Evolutionary conservation across 345 rosid species (phyloP).

Genomic region (Lenwebbia sp.): DNA sequence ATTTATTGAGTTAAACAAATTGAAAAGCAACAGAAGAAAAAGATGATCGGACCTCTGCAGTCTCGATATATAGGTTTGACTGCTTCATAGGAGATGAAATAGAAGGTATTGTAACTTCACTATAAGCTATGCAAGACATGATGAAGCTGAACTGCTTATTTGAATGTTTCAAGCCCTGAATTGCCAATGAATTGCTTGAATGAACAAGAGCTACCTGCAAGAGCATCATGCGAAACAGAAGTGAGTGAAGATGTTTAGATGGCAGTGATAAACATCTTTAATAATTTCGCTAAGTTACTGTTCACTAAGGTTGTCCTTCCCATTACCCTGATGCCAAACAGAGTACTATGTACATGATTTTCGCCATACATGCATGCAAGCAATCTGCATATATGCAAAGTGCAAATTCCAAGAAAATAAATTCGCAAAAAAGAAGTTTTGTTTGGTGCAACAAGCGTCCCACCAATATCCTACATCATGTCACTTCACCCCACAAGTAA

Average conservation of each 20-base stretch:
- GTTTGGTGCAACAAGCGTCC: neutral
- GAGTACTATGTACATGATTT: neutral
- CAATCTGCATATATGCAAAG: neutral
- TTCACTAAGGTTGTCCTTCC: neutral
- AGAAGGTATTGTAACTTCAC: constrained; percentile 83
- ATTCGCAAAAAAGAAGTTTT: neutral
- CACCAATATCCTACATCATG: neutral
- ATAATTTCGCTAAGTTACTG: neutral
- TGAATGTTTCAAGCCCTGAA: constrained; percentile 47
- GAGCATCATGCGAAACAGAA: neutral
- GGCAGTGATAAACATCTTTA: neutral
- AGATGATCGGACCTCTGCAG: constrained; percentile 62
- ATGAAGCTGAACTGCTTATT: constrained; percentile 33
- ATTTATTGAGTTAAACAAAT: neutral
- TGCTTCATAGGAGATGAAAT: constrained; percentile 39
- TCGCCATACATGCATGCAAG: neutral
- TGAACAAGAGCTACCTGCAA: constrained; percentile 81
- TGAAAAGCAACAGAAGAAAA: neutral
- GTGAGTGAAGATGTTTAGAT: neutral
- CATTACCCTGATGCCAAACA: neutral
- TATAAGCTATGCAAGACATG: constrained; percentile 80
- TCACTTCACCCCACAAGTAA: neutral
- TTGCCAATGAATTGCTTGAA: constrained; percentile 65
- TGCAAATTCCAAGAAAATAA: neutral
- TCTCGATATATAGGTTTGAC: constrained; percentile 72